A percentile compares a stretch with the other conserved stretches of the same genome.
These are phyloP conservation scores for Sanghuangporus weigelae DNA, from an alignment of 1,284 basidiomycete species.

Conservation along the genomic window DNA sequence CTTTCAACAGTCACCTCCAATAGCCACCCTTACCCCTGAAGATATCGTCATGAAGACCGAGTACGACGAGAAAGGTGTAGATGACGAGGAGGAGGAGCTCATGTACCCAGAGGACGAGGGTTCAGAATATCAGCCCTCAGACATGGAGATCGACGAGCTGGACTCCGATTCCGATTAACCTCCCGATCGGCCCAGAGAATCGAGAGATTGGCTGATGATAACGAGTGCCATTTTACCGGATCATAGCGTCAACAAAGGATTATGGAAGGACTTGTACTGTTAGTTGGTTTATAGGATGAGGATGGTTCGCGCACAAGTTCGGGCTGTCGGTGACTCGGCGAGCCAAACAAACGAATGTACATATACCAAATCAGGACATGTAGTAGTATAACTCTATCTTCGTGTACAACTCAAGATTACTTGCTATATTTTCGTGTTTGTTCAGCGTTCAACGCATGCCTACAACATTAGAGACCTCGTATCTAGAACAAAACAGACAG, in stretches of 20 bases:
- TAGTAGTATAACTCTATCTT: too few relatives aligned
- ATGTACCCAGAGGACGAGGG: not conserved
- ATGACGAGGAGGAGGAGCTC: not conserved
- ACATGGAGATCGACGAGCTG: not conserved
- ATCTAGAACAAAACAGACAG: not conserved
- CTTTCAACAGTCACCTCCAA: not conserved
- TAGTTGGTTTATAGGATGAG: not conserved
- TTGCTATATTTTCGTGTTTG: not conserved
- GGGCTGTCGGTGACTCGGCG: too few relatives aligned
- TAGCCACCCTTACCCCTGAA: not conserved
- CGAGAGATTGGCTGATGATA: not conserved
- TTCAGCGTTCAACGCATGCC: not conserved
- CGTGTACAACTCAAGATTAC: too few relatives aligned
- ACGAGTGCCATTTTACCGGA: not conserved
- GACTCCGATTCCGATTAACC: not conserved
- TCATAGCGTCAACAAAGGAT: not conserved
- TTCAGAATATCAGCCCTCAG: not conserved
- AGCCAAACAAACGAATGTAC: too few relatives aligned
- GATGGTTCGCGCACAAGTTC: too few relatives aligned
- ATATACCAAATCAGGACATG: too few relatives aligned
- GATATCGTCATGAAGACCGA: not conserved
- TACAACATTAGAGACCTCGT: not conserved
- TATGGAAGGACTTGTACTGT: not conserved
- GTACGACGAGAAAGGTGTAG: not conserved
- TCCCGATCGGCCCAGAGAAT: not conserved